Evolutionary conservation across 805 yeast genomes (phyloP).

Genomic region (Candida nonsorbophila): DNA sequence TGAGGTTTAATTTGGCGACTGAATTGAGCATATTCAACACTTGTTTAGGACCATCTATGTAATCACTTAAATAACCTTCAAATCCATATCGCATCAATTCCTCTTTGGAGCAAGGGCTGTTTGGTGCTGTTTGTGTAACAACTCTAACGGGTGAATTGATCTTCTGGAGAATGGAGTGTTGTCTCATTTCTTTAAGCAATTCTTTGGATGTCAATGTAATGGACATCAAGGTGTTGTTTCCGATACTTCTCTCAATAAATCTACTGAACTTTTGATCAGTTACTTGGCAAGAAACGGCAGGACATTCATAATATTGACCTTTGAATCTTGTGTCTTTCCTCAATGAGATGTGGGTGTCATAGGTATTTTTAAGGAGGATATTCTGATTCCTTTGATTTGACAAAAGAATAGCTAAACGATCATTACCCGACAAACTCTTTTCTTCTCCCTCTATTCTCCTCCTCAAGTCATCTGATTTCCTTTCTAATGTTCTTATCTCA

Average conservation of each 20-base stretch:
- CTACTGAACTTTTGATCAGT: conserved; percentile 45
- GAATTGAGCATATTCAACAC: conserved; percentile 72
- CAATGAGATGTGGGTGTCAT: conserved; percentile 25
- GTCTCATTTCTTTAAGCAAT: too few relatives aligned
- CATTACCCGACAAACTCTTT: too few relatives aligned
- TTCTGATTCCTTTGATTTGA: background rate
- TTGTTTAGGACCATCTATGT: conserved; percentile 63
- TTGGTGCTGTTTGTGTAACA: conserved; percentile 9
- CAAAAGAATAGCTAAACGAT: too few relatives aligned
- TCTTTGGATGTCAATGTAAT: conserved; percentile 53
- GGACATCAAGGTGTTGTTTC: conserved; percentile 49
- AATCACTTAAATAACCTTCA: conserved; percentile 74
- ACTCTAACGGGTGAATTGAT: conserved; percentile 58
- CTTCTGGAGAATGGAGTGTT: conserved; percentile 21
- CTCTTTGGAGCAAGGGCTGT: conserved; percentile 18
- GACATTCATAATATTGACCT: conserved; percentile 62
- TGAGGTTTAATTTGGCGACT: conserved; percentile 37
- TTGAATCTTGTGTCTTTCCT: conserved; percentile 34
- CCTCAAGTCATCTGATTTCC: too few relatives aligned
- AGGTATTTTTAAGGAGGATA: conserved; percentile 1
- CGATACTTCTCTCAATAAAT: conserved; percentile 54
- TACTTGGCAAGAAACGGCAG: conserved; percentile 59
- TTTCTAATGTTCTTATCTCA: too few relatives aligned
- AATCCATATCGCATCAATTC: conserved; percentile 54
- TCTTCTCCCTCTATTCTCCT: too few relatives aligned